A percentile compares a stretch with the other conserved stretches of the same genome.
phyloP scores from a whole-genome alignment of 2,329 filamentous ascomycete genomes.

The Thermothelomyces thermophilus region DNA sequence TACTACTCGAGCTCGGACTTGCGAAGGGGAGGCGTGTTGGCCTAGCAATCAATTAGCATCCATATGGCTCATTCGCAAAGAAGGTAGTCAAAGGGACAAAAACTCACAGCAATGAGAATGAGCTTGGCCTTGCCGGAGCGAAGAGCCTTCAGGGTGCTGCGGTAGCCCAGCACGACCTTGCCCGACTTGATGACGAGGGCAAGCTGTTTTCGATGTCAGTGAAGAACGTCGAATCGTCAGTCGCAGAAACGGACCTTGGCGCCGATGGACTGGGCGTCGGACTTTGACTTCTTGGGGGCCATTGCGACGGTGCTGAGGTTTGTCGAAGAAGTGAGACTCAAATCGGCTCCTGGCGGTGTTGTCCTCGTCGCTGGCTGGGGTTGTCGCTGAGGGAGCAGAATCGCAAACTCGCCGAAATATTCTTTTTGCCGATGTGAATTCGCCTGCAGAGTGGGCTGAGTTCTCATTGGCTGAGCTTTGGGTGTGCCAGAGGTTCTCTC shows the following conservation, averaged over 20 bases:
- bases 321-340: conserved; percentile 12
- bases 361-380: conserved; percentile 20
- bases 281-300: conserved; percentile 70
- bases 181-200: conserved; percentile 59
- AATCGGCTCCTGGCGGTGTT: conserved; percentile 16
- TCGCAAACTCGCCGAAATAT: conserved; percentile 19
- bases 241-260: conserved; percentile 35
- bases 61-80: neutral
- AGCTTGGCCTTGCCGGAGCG: conserved; percentile 98
- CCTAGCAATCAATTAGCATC: conserved; percentile 29
- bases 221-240: neutral
- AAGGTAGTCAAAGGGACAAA: neutral
- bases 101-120: conserved; percentile 47
- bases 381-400: conserved; percentile 12
- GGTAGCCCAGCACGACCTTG: conserved; percentile 82
- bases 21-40: conserved; percentile 95
- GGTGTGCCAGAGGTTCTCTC: conserved; percentile 15
- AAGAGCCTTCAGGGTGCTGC: conserved; percentile 72
- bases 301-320: conserved; percentile 43
- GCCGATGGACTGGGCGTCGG: conserved; percentile 68
- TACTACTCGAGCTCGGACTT: conserved; percentile 88
- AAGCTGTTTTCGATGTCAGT: conserved; percentile 30
- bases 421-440: conserved; percentile 6
- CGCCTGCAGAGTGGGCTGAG: conserved; percentile 10
- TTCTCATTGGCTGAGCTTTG: conserved; percentile 23